These are phyloP conservation scores for Oemleria cerasiformis DNA, from an alignment of 306 rosid species.

Conservation along the genomic window DNA sequence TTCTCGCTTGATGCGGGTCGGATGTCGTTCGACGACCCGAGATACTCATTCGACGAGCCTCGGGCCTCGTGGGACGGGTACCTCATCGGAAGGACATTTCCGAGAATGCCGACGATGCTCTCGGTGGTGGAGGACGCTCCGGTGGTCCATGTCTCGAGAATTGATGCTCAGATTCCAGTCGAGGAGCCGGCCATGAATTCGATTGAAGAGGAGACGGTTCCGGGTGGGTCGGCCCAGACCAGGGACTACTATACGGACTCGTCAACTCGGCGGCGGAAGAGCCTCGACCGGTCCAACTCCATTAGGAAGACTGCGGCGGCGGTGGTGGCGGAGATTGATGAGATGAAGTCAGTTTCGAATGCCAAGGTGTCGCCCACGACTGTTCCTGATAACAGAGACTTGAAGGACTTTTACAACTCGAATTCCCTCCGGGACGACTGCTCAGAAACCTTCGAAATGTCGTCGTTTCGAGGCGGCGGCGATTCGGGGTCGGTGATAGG, in stretches of 20 bases:
- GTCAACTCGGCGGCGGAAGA: constrained; percentile 70
- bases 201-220: constrained; percentile 50
- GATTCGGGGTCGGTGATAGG: constrained; percentile 52
- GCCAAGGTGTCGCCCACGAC: constrained; percentile 68
- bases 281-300: constrained; percentile 89
- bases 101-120: constrained; percentile 86
- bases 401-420: constrained; percentile 61
- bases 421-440: constrained; percentile 76
- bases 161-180: constrained; percentile 74
- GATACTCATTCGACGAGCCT: constrained; percentile 89
- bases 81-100: constrained; percentile 57
- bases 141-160: constrained; percentile 57
- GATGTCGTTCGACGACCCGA: constrained; percentile 82
- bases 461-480: constrained; percentile 30
- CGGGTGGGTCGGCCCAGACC: constrained; percentile 85
- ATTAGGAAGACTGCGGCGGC: constrained; percentile 90
- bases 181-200: constrained; percentile 62
- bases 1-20: constrained; percentile 84
- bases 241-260: constrained; percentile 82
- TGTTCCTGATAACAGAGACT: constrained; percentile 45
- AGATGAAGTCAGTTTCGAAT: constrained; percentile 61
- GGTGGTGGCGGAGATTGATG: constrained; percentile 91
- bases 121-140: constrained; percentile 96
- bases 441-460: constrained; percentile 63
- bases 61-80: constrained; percentile 98